phyloP scores from a whole-genome alignment of 2,329 filamentous ascomycete species.

The Nannizzia gypsea region DNA sequence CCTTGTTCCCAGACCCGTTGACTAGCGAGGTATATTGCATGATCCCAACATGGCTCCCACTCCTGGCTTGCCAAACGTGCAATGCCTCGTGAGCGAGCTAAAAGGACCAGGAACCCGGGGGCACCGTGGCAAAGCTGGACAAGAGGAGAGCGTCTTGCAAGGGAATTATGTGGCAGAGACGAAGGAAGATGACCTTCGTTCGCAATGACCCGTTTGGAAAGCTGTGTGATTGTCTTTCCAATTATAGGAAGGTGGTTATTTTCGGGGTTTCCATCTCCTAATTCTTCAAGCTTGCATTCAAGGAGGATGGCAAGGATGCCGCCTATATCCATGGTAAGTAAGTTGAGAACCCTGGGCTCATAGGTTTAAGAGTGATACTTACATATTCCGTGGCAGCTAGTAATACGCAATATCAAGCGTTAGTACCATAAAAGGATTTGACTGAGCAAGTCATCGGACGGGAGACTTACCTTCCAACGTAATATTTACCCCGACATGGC shows the following conservation, averaged over 20 bases:
- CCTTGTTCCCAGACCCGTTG: conserved; percentile 33
- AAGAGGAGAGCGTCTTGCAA: conserved; percentile 20
- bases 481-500: conserved; percentile 27
- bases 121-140: conserved; percentile 34
- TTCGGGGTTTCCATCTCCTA: conserved; percentile 16
- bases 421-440: background rate
- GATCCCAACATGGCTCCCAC: conserved; percentile 31
- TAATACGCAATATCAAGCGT: background rate
- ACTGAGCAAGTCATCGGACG: no score
- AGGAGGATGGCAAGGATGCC: conserved; percentile 30
- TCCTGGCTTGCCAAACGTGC: conserved; percentile 17
- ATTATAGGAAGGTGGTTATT: conserved; percentile 23
- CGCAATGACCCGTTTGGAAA: conserved; percentile 27
- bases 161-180: conserved; percentile 23
- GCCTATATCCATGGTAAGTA: conserved; percentile 12
- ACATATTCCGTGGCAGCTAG: conserved; percentile 16
- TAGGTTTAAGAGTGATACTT: background rate
- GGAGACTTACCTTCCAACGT: conserved; percentile 28
- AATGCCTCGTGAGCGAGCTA: conserved; percentile 25
- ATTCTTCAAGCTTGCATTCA: conserved; percentile 23
- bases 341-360: background rate
- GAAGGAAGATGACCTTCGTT: conserved; percentile 30
- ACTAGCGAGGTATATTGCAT: conserved; percentile 23
- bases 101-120: conserved; percentile 28
- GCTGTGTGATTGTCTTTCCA: conserved; percentile 26